phyloP scores from a whole-genome alignment of 2,329 filamentous ascomycete species.

The Pseudocercospora cruenta region DNA sequence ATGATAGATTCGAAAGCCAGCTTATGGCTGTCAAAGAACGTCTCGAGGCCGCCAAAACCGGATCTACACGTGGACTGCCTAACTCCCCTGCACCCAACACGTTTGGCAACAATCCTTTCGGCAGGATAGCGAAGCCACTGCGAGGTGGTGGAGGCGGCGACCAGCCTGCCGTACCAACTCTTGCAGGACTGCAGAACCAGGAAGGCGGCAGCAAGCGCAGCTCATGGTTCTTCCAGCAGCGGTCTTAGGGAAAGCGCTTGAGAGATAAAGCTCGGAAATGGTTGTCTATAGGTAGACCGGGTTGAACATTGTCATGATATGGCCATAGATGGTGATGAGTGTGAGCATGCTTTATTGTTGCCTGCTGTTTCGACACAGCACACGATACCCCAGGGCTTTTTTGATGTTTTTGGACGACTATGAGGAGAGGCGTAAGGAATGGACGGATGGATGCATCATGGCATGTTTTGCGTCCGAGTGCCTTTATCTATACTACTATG shows the following conservation, averaged over 20 bases:
- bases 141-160: conserved; percentile 57
- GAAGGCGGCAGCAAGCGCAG: conserved; percentile 61
- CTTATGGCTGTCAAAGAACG: conserved; percentile 97
- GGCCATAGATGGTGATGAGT: conserved; percentile 6
- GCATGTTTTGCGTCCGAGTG: background rate
- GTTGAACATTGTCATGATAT: background rate
- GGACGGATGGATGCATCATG: background rate
- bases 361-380: conserved; percentile 10
- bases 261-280: background rate
- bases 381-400: conserved; percentile 2
- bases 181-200: conserved; percentile 46
- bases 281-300: conserved; percentile 5
- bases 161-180: conserved; percentile 46
- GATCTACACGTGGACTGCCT: conserved; percentile 81
- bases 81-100: conserved; percentile 51
- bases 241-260: conserved; percentile 12
- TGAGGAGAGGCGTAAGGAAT: background rate
- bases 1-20: conserved; percentile 86
- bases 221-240: conserved; percentile 75
- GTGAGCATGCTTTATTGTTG: conserved; percentile 9
- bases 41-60: conserved; percentile 90
- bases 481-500: background rate
- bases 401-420: background rate
- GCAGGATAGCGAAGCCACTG: conserved; percentile 67
- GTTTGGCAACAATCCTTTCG: conserved; percentile 71